Conservation (phyloP, 2,329 filamentous ascomycete species). For the Aspergillus sp. region DNA sequence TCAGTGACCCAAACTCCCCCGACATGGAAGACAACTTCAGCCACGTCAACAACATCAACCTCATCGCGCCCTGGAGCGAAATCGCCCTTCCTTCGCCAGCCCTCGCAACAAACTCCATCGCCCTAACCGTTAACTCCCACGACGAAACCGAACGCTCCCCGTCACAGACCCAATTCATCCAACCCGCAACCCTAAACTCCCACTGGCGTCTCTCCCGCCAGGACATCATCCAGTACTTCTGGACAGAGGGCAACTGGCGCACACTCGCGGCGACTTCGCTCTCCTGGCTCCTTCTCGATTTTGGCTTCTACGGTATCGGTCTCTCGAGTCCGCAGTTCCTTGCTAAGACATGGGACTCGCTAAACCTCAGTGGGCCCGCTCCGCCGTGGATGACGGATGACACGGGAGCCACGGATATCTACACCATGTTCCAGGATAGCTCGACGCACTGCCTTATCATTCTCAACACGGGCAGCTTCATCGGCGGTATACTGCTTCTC, state of each 20-base stretch:
- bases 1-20: conserved; percentile 44
- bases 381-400: conserved; percentile 45
- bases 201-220: conserved; percentile 44
- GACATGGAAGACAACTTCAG: conserved; percentile 15
- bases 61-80: conserved; percentile 25
- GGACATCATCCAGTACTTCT: conserved; percentile 49
- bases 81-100: conserved; percentile 11
- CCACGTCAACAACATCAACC: conserved; percentile 4
- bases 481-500: conserved; percentile 49
- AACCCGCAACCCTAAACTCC: conserved; percentile 46
- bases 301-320: conserved; percentile 63
- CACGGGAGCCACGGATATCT: conserved; percentile 47
- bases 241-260: conserved; percentile 49
- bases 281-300: conserved; percentile 61
- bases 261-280: conserved; percentile 52
- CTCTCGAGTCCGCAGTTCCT: conserved; percentile 50
- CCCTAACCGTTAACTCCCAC: conserved; percentile 31
- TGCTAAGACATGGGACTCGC: conserved; percentile 45
- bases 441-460: conserved; percentile 46
- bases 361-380: conserved; percentile 33
- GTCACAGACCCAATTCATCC: conserved; percentile 31
- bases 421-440: conserved; percentile 44
- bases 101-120: conserved; percentile 22
- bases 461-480: conserved; percentile 48
- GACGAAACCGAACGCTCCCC: conserved; percentile 26